Conservation (phyloP, 768 basidiomycete genomes). For the Russula dissimulans region DNA sequence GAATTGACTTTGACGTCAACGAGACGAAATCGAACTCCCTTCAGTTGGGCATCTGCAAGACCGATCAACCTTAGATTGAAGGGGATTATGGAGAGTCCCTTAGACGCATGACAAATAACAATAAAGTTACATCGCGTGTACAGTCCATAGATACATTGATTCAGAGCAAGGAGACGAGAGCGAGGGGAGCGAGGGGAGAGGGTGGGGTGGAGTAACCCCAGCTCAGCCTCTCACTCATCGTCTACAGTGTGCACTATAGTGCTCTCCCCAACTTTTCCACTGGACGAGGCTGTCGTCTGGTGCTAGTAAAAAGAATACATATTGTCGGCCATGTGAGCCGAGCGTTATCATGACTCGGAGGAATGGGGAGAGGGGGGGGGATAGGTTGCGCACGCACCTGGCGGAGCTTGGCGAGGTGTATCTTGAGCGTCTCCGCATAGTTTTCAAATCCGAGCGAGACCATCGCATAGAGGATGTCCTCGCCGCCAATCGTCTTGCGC, state of each 20-base stretch:
- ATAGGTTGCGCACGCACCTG: constrained; percentile 39
- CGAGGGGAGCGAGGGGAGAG: not conserved
- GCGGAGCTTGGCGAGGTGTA: constrained; percentile 84
- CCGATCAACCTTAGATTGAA: not conserved
- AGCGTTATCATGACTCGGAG: not conserved
- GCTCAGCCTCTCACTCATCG: constrained; percentile 7
- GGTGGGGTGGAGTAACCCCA: no score
- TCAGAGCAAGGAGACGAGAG: no score
- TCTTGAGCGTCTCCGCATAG: constrained; percentile 85
- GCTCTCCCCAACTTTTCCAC: constrained; percentile 15
- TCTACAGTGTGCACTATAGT: constrained; percentile 7
- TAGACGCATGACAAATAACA: constrained; percentile 9
- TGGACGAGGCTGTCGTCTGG: constrained; percentile 16
- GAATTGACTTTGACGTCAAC: not conserved
- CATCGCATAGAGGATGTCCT: constrained; percentile 97
- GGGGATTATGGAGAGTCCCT: not conserved
- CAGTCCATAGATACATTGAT: constrained; percentile 13
- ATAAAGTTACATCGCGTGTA: constrained; percentile 17
- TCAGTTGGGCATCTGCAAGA: not conserved
- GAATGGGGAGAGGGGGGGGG: no score
- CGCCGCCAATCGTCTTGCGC: constrained; percentile 95
- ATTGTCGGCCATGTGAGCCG: no score
- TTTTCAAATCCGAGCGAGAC: constrained; percentile 86
- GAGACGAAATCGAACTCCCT: no score
- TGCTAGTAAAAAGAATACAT: constrained; percentile 9